phyloP scores from a whole-genome alignment of 495 filamentous ascomycete genomes.

The Penicillium fimorum region DNA sequence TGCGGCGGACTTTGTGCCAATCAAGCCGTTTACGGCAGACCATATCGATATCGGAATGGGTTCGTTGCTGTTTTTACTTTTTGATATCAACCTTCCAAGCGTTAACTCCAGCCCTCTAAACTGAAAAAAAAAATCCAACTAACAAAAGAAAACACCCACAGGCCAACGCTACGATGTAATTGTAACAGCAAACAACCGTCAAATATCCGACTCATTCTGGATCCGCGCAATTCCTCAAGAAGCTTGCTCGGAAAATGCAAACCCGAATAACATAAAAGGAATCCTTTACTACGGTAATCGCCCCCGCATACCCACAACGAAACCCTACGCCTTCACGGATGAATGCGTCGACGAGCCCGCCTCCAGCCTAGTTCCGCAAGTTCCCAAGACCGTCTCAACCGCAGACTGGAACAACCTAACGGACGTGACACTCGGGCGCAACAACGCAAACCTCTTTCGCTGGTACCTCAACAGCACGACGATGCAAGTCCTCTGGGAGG shows the following conservation, averaged over 20 bases:
- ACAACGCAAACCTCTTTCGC: conserved; percentile 18
- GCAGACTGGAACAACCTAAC: conserved; percentile 15
- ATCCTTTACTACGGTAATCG: conserved; percentile 55
- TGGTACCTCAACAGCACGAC: conserved; percentile 28
- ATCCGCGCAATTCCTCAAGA: conserved; percentile 56
- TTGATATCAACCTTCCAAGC: conserved; percentile 20
- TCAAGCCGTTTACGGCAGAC: conserved; percentile 43
- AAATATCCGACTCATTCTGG: conserved; percentile 57
- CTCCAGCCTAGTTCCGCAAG: conserved; percentile 12
- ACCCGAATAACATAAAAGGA: conserved; percentile 50
- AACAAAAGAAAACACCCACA: conserved; percentile 9
- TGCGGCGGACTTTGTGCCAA: conserved; percentile 48
- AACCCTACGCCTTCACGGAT: conserved; percentile 8
- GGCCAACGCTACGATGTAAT: conserved; percentile 70
- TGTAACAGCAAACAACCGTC: conserved; percentile 55
- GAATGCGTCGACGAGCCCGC: conserved; percentile 12
- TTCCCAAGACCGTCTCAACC: conserved; percentile 14
- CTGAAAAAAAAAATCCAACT: not conserved
- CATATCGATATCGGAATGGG: conserved; percentile 59
- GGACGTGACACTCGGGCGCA: conserved; percentile 15
- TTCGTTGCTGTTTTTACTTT: conserved; percentile 25
- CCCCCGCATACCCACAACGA: conserved; percentile 17
- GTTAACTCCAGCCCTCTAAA: not conserved
- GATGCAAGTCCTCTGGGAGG: conserved; percentile 23
- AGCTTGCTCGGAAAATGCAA: conserved; percentile 43